Conservation (phyloP, 2,329 filamentous ascomycete genomes). For the Aspergillus nomiae region DNA sequence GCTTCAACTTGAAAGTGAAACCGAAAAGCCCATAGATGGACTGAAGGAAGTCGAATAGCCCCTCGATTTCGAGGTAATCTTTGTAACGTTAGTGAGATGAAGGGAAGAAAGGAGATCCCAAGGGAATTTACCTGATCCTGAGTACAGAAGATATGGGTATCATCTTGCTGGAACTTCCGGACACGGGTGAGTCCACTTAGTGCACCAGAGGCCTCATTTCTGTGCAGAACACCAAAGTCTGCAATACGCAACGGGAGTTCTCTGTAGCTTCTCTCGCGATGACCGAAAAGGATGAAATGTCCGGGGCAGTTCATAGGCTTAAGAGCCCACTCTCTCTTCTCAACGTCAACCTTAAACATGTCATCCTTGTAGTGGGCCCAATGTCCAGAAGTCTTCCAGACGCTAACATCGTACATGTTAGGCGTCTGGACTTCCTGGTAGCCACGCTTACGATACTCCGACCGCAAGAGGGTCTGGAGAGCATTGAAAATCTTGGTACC, state of each 20-base stretch:
- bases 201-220: slow-evolving; percentile 93
- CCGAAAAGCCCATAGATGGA: slow-evolving; percentile 80
- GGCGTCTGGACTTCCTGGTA: slow-evolving; percentile 96
- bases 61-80: slow-evolving; percentile 72
- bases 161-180: slow-evolving; percentile 92
- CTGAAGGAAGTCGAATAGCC: slow-evolving; percentile 83
- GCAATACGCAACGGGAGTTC: slow-evolving; percentile 91
- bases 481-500: slow-evolving; percentile 93
- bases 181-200: slow-evolving; percentile 89
- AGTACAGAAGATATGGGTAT: slow-evolving; percentile 93
- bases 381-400: slow-evolving; percentile 95
- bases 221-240: slow-evolving; percentile 92
- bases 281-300: slow-evolving; percentile 84
- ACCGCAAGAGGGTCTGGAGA: slow-evolving; percentile 75
- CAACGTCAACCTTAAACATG: slow-evolving; percentile 83
- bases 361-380: slow-evolving; percentile 94
- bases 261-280: slow-evolving; percentile 81
- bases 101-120: background rate
- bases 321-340: slow-evolving; percentile 81
- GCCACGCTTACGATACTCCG: slow-evolving; percentile 88
- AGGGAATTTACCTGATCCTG: slow-evolving; percentile 64
- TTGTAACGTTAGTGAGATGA: slow-evolving; percentile 15
- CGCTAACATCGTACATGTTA: slow-evolving; percentile 90
- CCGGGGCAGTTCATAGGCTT: slow-evolving; percentile 99
- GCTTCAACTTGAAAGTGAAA: slow-evolving; percentile 89